phyloP scores from a whole-genome alignment of 2,329 filamentous ascomycete genomes.

The Hortaea sp. region DNA sequence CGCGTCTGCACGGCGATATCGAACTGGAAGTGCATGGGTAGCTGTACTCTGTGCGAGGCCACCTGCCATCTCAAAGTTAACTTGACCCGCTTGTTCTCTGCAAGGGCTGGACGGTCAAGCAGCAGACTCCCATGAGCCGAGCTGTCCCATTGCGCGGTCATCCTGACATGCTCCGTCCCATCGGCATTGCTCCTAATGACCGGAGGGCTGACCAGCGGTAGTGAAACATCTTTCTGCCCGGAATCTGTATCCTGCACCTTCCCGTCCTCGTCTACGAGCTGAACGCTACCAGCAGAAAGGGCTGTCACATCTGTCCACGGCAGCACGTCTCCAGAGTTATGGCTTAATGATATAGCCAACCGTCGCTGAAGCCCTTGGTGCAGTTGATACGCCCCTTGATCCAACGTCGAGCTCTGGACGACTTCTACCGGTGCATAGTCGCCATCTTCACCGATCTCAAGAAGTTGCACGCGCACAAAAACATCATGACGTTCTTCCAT shows the following conservation, averaged over 20 bases:
- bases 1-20: conserved; percentile 76
- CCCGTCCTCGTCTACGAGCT: conserved; percentile 73
- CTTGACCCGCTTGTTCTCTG: conserved; percentile 87
- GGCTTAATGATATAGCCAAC: conserved; percentile 77
- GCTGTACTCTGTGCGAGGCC: conserved; percentile 68
- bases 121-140: conserved; percentile 85
- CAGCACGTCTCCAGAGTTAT: conserved; percentile 77
- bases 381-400: conserved; percentile 85
- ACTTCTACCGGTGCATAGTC: conserved; percentile 91
- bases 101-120: conserved; percentile 72
- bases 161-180: conserved; percentile 74
- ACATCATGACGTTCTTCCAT: conserved; percentile 91
- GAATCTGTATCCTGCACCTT: conserved; percentile 65
- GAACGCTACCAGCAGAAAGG: conserved; percentile 69
- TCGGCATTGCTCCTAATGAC: conserved; percentile 77
- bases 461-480: conserved; percentile 75
- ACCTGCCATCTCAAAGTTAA: conserved; percentile 82
- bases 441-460: conserved; percentile 84
- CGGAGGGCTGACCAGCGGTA: conserved; percentile 70
- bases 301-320: conserved; percentile 78
- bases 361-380: conserved; percentile 90
- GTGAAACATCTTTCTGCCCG: conserved; percentile 59
- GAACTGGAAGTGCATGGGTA: conserved; percentile 77
- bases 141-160: conserved; percentile 94
- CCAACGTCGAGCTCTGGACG: conserved; percentile 70